Evolutionary conservation across 2,329 filamentous ascomycete species (phyloP).

Genomic region (Botrytis tulipae): DNA sequence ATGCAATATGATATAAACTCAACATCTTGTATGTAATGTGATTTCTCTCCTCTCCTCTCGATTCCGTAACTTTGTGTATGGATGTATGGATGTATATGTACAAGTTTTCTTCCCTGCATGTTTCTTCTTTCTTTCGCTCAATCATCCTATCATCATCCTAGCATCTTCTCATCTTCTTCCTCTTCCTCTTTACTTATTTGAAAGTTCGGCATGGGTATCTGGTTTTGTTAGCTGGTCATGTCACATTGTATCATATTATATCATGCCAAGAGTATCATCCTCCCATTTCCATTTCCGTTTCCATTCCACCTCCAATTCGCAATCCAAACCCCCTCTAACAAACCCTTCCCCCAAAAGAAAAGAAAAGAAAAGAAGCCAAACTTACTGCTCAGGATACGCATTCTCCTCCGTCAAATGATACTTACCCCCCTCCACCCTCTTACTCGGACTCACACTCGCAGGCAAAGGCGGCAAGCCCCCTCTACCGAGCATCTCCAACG

Average conservation of each 20-base stretch:
- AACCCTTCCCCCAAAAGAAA: neutral
- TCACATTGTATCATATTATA: neutral
- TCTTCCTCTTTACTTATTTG: slow-evolving; percentile 13
- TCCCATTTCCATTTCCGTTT: neutral
- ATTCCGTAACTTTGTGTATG: neutral
- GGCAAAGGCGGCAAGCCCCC: slow-evolving; percentile 86
- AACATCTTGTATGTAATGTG: neutral
- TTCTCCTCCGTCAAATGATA: slow-evolving; percentile 64
- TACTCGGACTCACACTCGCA: slow-evolving; percentile 52
- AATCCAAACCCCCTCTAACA: neutral
- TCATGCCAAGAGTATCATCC: neutral
- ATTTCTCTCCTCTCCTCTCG: neutral
- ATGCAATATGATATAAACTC: neutral
- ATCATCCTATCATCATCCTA: neutral
- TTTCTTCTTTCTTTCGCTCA: neutral
- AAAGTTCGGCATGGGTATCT: slow-evolving; percentile 26
- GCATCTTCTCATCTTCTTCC: neutral
- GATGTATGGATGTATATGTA: neutral
- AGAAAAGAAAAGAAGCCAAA: slow-evolving; percentile 31
- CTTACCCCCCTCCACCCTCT: slow-evolving; percentile 60
- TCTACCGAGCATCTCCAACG: slow-evolving; percentile 62
- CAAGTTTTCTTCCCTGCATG: neutral
- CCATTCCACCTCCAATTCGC: neutral
- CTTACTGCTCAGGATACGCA: slow-evolving; percentile 69
- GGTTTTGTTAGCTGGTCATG: slow-evolving; percentile 5